phyloP scores from a whole-genome alignment of 306 rosid species.

The Dicorynia guianensis region DNA sequence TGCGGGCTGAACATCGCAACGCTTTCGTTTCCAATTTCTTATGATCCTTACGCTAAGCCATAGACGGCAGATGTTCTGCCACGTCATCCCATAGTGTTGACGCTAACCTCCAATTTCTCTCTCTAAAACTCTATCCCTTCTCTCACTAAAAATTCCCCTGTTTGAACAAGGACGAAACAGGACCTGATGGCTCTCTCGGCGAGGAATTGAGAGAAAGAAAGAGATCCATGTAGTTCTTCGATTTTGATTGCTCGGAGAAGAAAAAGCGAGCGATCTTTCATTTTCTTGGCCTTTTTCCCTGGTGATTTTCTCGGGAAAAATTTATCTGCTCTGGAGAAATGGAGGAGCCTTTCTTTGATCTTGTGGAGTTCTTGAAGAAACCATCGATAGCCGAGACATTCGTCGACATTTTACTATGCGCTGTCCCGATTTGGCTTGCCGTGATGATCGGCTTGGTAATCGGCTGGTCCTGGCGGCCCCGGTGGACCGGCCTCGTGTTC shows the following conservation, averaged over 20 bases:
- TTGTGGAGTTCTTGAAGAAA: conserved; percentile 73
- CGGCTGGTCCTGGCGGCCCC: conserved; percentile 98
- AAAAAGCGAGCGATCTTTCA: background rate
- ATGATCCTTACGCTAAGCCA: too few relatives aligned
- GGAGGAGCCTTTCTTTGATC: conserved; percentile 81
- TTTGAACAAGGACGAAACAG: background rate
- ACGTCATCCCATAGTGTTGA: conserved; percentile 6
- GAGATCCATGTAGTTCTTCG: conserved; percentile 12
- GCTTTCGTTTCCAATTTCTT: too few relatives aligned
- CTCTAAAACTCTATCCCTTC: background rate
- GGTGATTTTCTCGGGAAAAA: conserved; percentile 15
- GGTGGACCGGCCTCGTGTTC: conserved; percentile 91
- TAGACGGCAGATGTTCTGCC: conserved; percentile 26
- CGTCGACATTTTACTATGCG: conserved; percentile 90
- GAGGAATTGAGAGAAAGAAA: background rate
- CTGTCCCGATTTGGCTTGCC: conserved; percentile 98
- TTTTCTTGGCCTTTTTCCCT: background rate
- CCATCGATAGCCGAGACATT: conserved; percentile 92
- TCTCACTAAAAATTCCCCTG: background rate
- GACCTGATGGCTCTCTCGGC: background rate
- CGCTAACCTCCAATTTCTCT: background rate
- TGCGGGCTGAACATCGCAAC: too few relatives aligned
- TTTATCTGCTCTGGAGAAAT: conserved; percentile 31
- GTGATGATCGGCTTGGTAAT: conserved; percentile 90
- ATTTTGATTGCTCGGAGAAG: background rate